A percentile compares a stretch with the other conserved stretches of the same genome.
phyloP scores from a whole-genome alignment of 768 basidiomycete species.

The Cystofilobasidium bisporidii region DNA sequence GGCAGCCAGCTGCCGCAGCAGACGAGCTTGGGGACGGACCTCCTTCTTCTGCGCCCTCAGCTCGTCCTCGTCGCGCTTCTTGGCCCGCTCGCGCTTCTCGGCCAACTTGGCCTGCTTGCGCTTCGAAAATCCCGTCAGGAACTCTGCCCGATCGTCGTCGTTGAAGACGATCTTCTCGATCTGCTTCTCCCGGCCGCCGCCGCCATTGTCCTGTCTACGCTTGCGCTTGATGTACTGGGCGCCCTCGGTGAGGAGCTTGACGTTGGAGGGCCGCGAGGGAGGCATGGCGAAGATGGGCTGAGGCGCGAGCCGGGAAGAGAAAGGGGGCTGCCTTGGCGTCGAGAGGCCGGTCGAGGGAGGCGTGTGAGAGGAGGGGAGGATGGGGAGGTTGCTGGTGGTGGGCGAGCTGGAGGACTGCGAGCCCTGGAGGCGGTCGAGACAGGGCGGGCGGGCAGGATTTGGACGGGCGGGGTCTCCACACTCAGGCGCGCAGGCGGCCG shows the following conservation, averaged over 20 bases:
- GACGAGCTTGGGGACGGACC: not conserved
- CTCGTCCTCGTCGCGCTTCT: slow-evolving; percentile 21
- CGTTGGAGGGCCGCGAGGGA: slow-evolving; percentile 23
- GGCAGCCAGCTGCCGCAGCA: not conserved
- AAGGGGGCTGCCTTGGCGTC: not conserved
- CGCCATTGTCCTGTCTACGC: slow-evolving; percentile 8
- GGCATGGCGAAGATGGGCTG: slow-evolving; percentile 5
- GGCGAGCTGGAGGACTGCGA: no score
- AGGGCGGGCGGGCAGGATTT: no score
- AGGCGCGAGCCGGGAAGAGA: not conserved
- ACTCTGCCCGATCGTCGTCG: slow-evolving; percentile 28
- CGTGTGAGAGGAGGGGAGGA: no score
- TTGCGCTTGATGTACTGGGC: slow-evolving; percentile 22
- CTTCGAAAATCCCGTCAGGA: slow-evolving; percentile 27
- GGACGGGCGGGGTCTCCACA: no score
- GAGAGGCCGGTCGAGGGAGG: not conserved
- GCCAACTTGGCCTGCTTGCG: slow-evolving; percentile 28
- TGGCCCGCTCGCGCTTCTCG: slow-evolving; percentile 27
- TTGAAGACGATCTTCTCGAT: slow-evolving; percentile 27
- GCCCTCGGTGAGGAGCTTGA: slow-evolving; percentile 25
- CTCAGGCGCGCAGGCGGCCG: no score
- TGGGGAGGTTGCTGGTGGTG: no score
- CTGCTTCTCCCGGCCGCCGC: slow-evolving; percentile 1
- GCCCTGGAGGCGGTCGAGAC: no score
- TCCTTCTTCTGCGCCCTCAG: slow-evolving; percentile 8